These are phyloP conservation scores for Crithidia bombi DNA, from an alignment of 208 protist genomes.

Conservation along the genomic window DNA sequence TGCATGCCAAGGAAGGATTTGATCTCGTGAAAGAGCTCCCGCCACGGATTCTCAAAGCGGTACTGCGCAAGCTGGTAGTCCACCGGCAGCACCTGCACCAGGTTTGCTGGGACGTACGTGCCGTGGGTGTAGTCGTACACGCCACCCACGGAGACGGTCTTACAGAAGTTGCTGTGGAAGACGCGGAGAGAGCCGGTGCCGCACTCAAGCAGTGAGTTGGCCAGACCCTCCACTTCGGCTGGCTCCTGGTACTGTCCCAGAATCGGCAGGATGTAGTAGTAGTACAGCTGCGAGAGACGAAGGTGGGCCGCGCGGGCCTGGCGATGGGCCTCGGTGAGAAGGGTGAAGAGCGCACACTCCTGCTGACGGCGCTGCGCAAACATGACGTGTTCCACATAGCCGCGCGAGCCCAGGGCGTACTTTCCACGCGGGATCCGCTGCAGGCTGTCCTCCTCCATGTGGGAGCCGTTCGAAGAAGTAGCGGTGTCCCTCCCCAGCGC, in stretches of 20 bases:
- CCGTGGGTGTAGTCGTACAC: conserved; percentile 6
- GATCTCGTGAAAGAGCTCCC: conserved; percentile 44
- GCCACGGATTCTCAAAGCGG: conserved; percentile 47
- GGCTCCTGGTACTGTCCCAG: conserved; percentile 21
- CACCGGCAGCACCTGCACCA: conserved; percentile 29
- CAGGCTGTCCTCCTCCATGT: background rate
- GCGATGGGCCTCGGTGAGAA: conserved; percentile 53
- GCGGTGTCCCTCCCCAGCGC: background rate
- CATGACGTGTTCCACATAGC: conserved; percentile 57
- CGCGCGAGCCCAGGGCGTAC: conserved; percentile 44
- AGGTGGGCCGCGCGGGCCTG: conserved; percentile 41
- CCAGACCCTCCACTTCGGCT: conserved; percentile 13
- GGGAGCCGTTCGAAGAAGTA: background rate
- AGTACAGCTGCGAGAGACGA: conserved; percentile 53
- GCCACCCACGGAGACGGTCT: background rate
- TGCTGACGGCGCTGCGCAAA: conserved; percentile 57
- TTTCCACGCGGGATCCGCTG: conserved; percentile 9
- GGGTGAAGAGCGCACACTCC: conserved; percentile 51
- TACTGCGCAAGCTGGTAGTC: conserved; percentile 58
- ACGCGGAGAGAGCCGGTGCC: conserved; percentile 23
- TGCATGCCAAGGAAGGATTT: conserved; percentile 39
- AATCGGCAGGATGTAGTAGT: conserved; percentile 56
- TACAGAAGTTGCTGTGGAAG: conserved; percentile 32
- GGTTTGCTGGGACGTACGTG: background rate
- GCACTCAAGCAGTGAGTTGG: conserved; percentile 27